Conservation (phyloP, 805 yeast genomes). For the Kodamaea fukazawae region DNA sequence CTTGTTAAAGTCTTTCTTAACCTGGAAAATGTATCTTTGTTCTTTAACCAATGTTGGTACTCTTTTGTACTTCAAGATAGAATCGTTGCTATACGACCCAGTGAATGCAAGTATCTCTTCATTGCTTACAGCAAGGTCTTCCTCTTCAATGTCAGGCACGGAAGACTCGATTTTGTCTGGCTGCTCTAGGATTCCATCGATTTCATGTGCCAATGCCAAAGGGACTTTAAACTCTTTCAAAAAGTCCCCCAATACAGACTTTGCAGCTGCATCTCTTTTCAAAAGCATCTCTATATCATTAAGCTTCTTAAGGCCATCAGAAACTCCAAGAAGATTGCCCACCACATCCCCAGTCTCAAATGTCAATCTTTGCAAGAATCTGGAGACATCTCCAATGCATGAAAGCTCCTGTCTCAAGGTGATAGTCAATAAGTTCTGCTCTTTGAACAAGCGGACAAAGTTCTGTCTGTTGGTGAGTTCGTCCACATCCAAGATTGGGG, state of each 20-base stretch:
- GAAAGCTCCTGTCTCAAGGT: constrained; percentile 36
- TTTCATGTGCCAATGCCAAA: constrained; percentile 21
- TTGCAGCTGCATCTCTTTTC: constrained; percentile 14
- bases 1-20: constrained; percentile 33
- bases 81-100: constrained; percentile 19
- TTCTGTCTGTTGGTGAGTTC: constrained; percentile 53
- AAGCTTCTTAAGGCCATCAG: constrained; percentile 30
- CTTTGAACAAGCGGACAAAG: constrained; percentile 32
- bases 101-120: constrained; percentile 3
- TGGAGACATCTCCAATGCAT: constrained; percentile 53
- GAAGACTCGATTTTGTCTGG: background rate
- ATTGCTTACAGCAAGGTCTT: constrained; percentile 1
- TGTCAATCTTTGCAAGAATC: constrained; percentile 54
- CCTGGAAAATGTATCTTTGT: constrained; percentile 10
- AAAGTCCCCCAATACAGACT: constrained; percentile 10
- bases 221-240: constrained; percentile 37
- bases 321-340: constrained; percentile 27
- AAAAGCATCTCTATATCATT: constrained; percentile 20
- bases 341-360: constrained; percentile 35
- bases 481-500: constrained; percentile 63
- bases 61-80: constrained; percentile 23
- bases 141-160: background rate
- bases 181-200: constrained; percentile 2
- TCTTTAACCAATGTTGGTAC: background rate
- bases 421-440: constrained; percentile 18